Evolutionary conservation across 2,329 filamentous ascomycete species (phyloP).

Genomic region (Aspergillus brunneoviolaceus): DNA sequence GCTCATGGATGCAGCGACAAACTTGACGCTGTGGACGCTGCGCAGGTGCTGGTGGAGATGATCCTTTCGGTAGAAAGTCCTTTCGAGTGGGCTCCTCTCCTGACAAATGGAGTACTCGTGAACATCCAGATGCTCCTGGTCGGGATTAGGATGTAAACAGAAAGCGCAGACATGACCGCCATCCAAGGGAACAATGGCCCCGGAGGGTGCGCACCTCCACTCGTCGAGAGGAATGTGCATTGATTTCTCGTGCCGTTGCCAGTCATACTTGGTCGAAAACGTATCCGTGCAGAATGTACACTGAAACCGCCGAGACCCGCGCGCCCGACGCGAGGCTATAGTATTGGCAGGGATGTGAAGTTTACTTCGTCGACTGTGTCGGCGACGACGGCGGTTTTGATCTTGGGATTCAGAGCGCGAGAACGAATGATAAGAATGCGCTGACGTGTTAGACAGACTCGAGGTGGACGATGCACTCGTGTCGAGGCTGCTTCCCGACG

Average conservation of each 20-base stretch:
- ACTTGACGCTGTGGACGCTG: conserved; percentile 54
- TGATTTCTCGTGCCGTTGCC: conserved; percentile 50
- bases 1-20: conserved; percentile 49
- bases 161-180: conserved; percentile 42
- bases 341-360: too few relatives aligned
- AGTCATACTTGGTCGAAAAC: conserved; percentile 50
- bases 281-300: conserved; percentile 51
- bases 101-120: conserved; percentile 55
- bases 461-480: too few relatives aligned
- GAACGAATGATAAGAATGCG: too few relatives aligned
- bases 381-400: too few relatives aligned
- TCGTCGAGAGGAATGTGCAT: conserved; percentile 49
- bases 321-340: too few relatives aligned
- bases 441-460: too few relatives aligned
- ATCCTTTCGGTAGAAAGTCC: conserved; percentile 61
- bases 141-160: conserved; percentile 50
- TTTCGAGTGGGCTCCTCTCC: conserved; percentile 52
- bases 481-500: too few relatives aligned
- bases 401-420: too few relatives aligned
- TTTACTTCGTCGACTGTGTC: too few relatives aligned
- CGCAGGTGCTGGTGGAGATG: conserved; percentile 58
- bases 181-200: conserved; percentile 35
- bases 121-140: conserved; percentile 50
- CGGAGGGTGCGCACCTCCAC: conserved; percentile 54
- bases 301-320: conserved; percentile 24